Evolutionary conservation across 305 asterid genomes (phyloP).

Genomic region (Fraxinus floribunda): DNA sequence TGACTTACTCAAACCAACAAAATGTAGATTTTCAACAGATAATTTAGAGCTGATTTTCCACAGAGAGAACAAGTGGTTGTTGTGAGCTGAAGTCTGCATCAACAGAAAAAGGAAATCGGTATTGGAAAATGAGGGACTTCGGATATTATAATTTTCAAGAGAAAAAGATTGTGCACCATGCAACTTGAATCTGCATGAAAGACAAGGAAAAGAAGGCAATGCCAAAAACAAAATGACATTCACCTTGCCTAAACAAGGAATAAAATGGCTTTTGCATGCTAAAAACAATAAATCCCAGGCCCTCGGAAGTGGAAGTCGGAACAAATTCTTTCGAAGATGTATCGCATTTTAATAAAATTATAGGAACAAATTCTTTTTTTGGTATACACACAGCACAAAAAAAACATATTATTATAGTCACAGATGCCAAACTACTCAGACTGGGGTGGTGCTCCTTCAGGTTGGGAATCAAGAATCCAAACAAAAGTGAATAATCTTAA

Average conservation of each 20-base stretch:
- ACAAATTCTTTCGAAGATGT: neutral
- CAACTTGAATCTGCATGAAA: neutral
- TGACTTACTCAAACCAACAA: neutral
- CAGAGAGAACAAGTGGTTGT: neutral
- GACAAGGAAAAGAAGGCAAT: neutral
- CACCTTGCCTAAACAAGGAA: neutral
- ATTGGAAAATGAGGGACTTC: neutral
- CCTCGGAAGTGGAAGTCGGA: neutral
- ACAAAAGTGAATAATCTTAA: conserved; percentile 26
- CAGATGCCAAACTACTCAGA: conserved; percentile 3
- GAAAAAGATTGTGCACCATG: neutral
- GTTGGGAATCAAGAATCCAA: conserved; percentile 23
- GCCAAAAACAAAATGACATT: neutral
- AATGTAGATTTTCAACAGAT: neutral
- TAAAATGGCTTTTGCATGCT: neutral
- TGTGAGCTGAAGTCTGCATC: neutral
- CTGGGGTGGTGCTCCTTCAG: neutral
- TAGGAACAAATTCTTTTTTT: neutral
- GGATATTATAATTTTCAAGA: neutral
- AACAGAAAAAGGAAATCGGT: neutral
- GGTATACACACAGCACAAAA: neutral
- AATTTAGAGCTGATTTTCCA: neutral
- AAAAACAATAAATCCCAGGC: neutral
- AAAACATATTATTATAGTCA: conserved; percentile 13
- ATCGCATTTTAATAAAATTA: neutral